Base-by-base conservation (phyloP, 257 asterid species). In the Anisodus acutangulus region DNA sequence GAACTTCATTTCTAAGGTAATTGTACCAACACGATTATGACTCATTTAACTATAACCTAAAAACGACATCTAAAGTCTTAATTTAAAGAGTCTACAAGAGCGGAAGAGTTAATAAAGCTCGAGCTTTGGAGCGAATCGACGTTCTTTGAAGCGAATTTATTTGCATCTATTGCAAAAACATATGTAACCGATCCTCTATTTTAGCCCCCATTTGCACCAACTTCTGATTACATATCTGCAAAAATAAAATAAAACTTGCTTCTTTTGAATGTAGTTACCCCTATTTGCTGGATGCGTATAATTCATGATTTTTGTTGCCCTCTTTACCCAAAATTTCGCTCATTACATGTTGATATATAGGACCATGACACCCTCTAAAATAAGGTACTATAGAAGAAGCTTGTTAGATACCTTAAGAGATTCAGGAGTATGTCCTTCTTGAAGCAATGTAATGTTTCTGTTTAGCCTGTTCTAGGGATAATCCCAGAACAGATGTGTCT, bases 361-460 rank as follows among this genome's bases (percentile, higher is more conserved):
- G 58, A 76, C 26, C 26, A 76, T 76, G 63, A 76, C 63, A 26
- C 47, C 22, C 8, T 76, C 63, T 3, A 76, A 49, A 6, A 8
- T 51, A 76, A 76, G 81, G 81, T 26, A 76, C 64, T 76, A 26
- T 26, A 13, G 26, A 51, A 51, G 60, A 55, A 55, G 80, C 17
- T 76, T n/a, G 35, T 13, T 51, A 39, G 71, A 66, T 88, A 91
- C 99, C 99, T 94, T 88, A 94, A 83, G 80, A 93, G 95, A 88
- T 94, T 94, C 82, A 95, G 86, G 90, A 95, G 99, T 85, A 94
- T 93, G 13, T 95, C 98, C 90, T 95, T 94, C 90, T 95, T 95
- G 86, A 96, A 96, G 90, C 99, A 85, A 96, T 94, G 72, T 91
- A 96, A 85, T 98, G 99, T 85, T 94, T 96, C 94, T 92, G 88